Conservation (phyloP, 2,329 filamentous ascomycete species). For the Hymenoscyphus fructigenus region DNA sequence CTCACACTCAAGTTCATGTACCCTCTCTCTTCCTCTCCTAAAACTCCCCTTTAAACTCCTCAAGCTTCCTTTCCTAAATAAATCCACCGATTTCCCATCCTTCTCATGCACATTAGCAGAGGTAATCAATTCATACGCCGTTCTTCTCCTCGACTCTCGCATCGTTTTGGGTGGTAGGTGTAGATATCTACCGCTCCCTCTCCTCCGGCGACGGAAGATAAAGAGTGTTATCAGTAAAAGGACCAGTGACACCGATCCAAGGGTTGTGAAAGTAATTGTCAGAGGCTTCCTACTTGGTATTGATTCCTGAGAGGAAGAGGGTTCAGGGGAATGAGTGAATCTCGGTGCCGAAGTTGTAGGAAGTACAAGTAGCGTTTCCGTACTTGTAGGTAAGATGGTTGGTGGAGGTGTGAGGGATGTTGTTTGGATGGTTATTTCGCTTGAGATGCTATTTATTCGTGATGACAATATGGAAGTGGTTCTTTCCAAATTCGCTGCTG, state of each 20-base stretch:
- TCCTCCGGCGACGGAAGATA: neutral
- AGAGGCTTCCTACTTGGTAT: too few relatives aligned
- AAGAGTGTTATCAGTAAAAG: neutral
- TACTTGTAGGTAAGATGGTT: neutral
- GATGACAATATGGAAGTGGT: neutral
- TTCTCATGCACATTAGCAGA: neutral
- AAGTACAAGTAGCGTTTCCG: neutral
- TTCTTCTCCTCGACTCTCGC: neutral
- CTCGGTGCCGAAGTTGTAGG: neutral
- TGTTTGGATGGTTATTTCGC: neutral
- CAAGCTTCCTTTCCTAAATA: neutral
- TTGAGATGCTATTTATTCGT: neutral
- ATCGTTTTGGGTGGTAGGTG: too few relatives aligned
- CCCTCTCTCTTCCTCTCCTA: neutral
- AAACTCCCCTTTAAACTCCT: neutral
- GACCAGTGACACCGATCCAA: neutral
- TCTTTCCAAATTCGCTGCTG: neutral
- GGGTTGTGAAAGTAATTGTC: neutral
- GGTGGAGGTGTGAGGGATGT: neutral
- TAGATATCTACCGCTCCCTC: neutral
- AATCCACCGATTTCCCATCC: neutral
- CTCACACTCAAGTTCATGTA: neutral
- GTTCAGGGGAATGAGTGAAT: neutral
- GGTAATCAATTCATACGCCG: neutral
- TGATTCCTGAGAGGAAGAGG: neutral